Conservation (phyloP, 2,329 filamentous ascomycete genomes). For the Fusarium brachygibbosum region DNA sequence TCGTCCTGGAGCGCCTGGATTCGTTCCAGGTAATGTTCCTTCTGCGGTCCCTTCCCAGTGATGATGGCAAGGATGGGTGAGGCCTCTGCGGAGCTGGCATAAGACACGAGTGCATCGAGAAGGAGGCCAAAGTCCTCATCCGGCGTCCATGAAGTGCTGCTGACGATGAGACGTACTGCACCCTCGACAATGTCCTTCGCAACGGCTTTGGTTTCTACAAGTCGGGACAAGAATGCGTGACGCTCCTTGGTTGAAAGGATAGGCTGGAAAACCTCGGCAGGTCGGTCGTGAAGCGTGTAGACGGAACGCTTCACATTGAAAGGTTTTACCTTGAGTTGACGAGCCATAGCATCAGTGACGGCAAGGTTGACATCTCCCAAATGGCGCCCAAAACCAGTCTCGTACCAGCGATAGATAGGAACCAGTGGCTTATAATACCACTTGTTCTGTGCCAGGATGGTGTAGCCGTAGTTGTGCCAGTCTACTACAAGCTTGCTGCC, state of each 20-base stretch:
- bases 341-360: slow-evolving; percentile 90
- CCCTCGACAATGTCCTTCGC: slow-evolving; percentile 71
- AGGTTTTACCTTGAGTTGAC: slow-evolving; percentile 72
- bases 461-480: slow-evolving; percentile 99
- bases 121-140: slow-evolving; percentile 95
- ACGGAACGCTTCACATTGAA: slow-evolving; percentile 76
- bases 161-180: slow-evolving; percentile 79
- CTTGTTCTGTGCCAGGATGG: slow-evolving; percentile 79
- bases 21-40: slow-evolving; percentile 77
- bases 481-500: slow-evolving; percentile 89
- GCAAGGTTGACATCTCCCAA: slow-evolving; percentile 82
- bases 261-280: slow-evolving; percentile 84
- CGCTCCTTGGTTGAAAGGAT: slow-evolving; percentile 64
- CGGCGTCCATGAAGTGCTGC: slow-evolving; percentile 96
- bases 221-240: slow-evolving; percentile 70
- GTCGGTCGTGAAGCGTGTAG: slow-evolving; percentile 86
- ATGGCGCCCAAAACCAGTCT: slow-evolving; percentile 75
- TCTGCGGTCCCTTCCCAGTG: slow-evolving; percentile 92
- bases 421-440: slow-evolving; percentile 79
- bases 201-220: slow-evolving; percentile 74
- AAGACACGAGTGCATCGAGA: slow-evolving; percentile 82
- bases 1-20: slow-evolving; percentile 72
- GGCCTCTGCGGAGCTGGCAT: slow-evolving; percentile 66
- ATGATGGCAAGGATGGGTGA: slow-evolving; percentile 89
- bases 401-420: slow-evolving; percentile 80